These are phyloP conservation scores for Eucalyptus erythrocorys DNA, from an alignment of 345 rosid genomes.

Conservation along the genomic window DNA sequence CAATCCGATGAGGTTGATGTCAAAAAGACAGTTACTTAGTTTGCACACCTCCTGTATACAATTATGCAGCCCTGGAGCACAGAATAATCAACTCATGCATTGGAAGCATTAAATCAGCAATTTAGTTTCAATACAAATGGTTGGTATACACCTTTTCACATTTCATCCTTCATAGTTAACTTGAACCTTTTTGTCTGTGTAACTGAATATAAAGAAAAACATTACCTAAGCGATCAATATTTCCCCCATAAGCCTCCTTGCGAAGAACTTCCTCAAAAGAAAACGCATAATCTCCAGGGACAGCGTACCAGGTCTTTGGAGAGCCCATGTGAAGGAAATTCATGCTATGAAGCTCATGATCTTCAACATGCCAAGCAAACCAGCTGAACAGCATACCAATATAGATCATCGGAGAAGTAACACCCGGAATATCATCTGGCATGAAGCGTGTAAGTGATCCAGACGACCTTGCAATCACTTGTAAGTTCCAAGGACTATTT, in stretches of 20 bases:
- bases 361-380: conserved; percentile 99
- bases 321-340: conserved; percentile 96
- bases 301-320: conserved; percentile 95
- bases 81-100: not conserved
- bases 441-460: conserved; percentile 98
- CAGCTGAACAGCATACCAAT: conserved; percentile 99
- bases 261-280: conserved; percentile 91
- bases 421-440: conserved; percentile 99
- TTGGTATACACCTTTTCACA: not conserved
- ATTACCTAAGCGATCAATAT: conserved; percentile 74
- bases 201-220: not conserved
- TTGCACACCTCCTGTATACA: not conserved
- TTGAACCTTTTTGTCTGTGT: not conserved
- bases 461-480: conserved; percentile 89
- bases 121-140: not conserved
- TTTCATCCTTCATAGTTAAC: not conserved
- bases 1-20: not conserved
- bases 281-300: conserved; percentile 84
- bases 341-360: conserved; percentile 99
- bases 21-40: not conserved
- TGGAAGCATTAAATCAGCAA: not conserved
- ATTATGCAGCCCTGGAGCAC: not conserved
- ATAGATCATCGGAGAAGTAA: conserved; percentile 95
- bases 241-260: conserved; percentile 65
- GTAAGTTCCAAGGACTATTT: conserved; percentile 97